Evolutionary conservation across 2,329 filamentous ascomycete species (phyloP), one percentile per base, ranked within the genome.

Genomic region (Oidium heveae): DNA sequence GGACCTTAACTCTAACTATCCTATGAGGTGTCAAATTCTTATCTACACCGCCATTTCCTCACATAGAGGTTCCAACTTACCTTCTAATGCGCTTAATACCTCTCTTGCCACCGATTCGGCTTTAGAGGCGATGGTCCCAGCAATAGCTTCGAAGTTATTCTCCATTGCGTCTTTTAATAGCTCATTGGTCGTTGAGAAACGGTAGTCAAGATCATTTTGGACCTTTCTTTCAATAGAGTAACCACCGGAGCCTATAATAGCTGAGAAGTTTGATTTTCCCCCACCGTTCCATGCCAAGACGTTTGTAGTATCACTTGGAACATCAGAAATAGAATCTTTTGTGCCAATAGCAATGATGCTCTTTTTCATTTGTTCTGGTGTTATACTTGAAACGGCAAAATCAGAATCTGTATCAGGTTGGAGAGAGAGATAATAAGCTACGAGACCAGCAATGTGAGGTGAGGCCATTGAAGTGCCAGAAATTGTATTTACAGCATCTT

Each of bases 381-480:
- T 91, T 69, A 98, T 87, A 60, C 83, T 75, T 57, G 84, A 84
- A 64, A 95, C 81, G 59, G 88, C 83, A 67, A 86, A 98, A 66
- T 86, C 87, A 44, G 93, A 98, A 71, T 93, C 86, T 64, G 77
- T 76, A 60, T 84, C 73, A 52, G 91, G 91, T 73, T 96, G 88
- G 56, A 98, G 86, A 60, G 91, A 98, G 57, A 98, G 81, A 72
- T 94, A 85, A 77, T 98, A 98, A 72, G 91, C 91, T 64, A 96
- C 75, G 59, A 98, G 86, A 77, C 91, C 91, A 67, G 82, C 83
- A 67, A 98, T 84, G 71, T 98, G 91, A 63, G 91, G 91, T 59
- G 91, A 96, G 59, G 91, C 91, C 91, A 98, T 98, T 55, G 91
- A 98, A 61, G 91, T 98, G 69, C 91, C 91, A 44, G 89, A 96